Evolutionary conservation across 208 protist species (phyloP), one percentile per base, ranked within the genome.

Genomic region (Trichomonas vaginalis): DNA sequence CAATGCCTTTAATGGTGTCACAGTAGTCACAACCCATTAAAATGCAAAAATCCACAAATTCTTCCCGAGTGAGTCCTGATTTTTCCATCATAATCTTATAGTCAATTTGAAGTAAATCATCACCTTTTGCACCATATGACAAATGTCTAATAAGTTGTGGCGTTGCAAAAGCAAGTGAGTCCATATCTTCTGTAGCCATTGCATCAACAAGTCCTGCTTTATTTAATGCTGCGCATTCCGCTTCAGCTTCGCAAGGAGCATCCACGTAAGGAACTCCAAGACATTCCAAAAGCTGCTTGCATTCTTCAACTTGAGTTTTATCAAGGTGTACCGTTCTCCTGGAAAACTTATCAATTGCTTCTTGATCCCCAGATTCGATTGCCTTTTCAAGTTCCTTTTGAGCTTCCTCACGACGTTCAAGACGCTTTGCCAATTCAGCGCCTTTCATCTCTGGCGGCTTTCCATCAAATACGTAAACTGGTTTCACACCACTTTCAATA

Each of bases 1-100:
- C 99, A 95, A 99, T 99, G 23, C 99, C 99, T 40, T 98, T 96
- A 96, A 99, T 99, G n/a, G 98, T 98, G 0, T 98, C 98, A 23
- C 98, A 98, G 96, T 99, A 99, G 97, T 99, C 99, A 96, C 99
- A 99, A 15, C 99, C 99, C 0, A 99, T 98, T 0, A 99, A 97
- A 96, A 99, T 99, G 97, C 99, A 99, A 40, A 99, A 97, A 96
- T 99, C 99, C 95, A 99, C 98, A 96, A 99, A 99, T 97, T 99
- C 95, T 47, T 70, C 42, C 37, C 98, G 98, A 35, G 98, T 97
- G n/a, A 99, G 87, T 2, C 97, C 97, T 21, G 98, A 97, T 23
- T 96, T 96, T 39, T 97, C 96, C 70, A 99, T 96, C 8, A 96
- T 96, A 46, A 95, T 42, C n/a, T 98, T 96, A 3, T 99, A 97